A percentile compares a stretch with the other conserved stretches of the same genome.
phyloP scores from a whole-genome alignment of 2,329 filamentous ascomycete species.

The Pseudogymnoascus sp. region DNA sequence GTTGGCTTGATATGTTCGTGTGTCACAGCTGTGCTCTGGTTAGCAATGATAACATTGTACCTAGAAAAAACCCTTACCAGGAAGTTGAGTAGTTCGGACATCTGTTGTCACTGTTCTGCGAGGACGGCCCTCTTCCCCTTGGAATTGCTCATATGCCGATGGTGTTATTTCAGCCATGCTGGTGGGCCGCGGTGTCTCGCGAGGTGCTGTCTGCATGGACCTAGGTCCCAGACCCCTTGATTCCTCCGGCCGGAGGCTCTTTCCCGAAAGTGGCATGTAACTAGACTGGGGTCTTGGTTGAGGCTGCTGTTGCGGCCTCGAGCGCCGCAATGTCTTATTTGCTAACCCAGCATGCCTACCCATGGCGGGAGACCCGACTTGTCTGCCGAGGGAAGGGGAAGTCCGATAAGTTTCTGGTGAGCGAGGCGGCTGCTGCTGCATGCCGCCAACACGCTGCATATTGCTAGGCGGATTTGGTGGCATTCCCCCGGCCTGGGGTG shows the following conservation, averaged over 20 bases:
- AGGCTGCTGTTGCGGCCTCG: background rate
- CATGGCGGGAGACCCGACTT: background rate
- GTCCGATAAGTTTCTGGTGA: background rate
- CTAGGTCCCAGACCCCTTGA: background rate
- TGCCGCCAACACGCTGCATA: background rate
- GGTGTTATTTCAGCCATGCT: background rate
- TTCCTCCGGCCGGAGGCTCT: background rate
- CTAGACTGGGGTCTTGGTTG: background rate
- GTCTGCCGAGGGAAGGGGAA: background rate
- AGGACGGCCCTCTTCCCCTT: background rate
- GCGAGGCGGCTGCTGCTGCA: background rate
- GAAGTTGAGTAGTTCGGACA: background rate
- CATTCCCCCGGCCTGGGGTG: background rate
- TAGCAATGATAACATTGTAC: background rate
- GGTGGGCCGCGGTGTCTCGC: conserved; percentile 14
- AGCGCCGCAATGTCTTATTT: conserved; percentile 6
- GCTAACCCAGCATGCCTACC: background rate
- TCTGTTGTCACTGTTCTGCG: background rate
- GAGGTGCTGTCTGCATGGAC: background rate
- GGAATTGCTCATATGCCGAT: background rate
- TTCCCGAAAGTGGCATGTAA: background rate
- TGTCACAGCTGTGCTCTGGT: conserved; percentile 36
- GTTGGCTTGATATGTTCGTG: conserved; percentile 43
- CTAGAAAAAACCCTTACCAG: background rate
- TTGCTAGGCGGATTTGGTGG: background rate